Base-by-base conservation (phyloP, 805 yeast genomes). In the Lachancea quebecensis region DNA sequence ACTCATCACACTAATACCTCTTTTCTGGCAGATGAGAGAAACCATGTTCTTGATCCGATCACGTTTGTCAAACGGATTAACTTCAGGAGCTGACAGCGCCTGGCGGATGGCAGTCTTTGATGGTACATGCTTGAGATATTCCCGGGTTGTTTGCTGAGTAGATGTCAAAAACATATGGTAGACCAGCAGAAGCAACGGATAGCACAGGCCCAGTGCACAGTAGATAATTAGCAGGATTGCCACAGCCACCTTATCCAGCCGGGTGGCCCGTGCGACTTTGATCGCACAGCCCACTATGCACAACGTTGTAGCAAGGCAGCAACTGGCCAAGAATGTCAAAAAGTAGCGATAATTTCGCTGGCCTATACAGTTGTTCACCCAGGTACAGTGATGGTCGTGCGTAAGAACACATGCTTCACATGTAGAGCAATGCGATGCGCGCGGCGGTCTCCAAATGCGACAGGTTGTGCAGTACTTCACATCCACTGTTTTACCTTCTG, bases 321-420 rank as follows among this genome's bases (percentile, higher is more conserved):
- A 56, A 41, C 69, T 65, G 0, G 73, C 30, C 33, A 85, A 56
- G 51, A 80, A 84, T 2, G 55, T 53, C 34, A 81, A 46, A 55
- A 84, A 85, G 61, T 72, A 80, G 50, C 77, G 64, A 60, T 85
- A 85, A 56, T 85, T 86, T 45, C 85, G 64, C 49, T 77, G 76
- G 1, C 95, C 95, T 35, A 86, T 73, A 59, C 95, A 86, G 53
- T 80, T 85, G 55, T 83, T 81, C 41, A 86, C 58, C 78, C 85
- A 79, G 31, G 70, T 53, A 57, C 90, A 83, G 60, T 81, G 87
- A 56, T 81, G 87, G 57, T 85, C 95, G 57, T 79, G 82, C 47
- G 70, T 60, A 31, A 70, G 58, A 15, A 85, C 68, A 56, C 95
- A 87, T 7, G 70, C 69, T 50, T 77, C 78, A 64, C 95, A 86